Conservation (phyloP, 2,329 filamentous ascomycete genomes). For the Teratosphaeria epicoccoides region DNA sequence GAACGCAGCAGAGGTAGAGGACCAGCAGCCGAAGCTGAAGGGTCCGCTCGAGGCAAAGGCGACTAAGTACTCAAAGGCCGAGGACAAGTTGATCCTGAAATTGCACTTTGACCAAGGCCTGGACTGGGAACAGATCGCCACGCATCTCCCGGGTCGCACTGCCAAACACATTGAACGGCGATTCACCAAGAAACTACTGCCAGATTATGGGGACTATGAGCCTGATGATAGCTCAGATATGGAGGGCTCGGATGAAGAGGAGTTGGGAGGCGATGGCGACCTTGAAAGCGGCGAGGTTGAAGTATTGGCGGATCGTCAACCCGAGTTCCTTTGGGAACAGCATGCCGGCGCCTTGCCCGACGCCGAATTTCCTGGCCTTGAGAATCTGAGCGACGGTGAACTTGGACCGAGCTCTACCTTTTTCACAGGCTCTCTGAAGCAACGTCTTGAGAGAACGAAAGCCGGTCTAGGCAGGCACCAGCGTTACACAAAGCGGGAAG, state of each 20-base stretch:
- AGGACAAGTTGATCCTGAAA: slow-evolving; percentile 25
- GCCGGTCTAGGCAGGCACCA: neutral
- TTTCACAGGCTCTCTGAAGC: neutral
- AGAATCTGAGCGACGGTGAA: neutral
- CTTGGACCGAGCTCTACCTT: neutral
- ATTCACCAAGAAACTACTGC: slow-evolving; percentile 1
- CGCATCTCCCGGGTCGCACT: slow-evolving; percentile 1
- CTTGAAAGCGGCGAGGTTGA: neutral
- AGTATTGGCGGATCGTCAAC: neutral
- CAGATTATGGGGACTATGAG: neutral
- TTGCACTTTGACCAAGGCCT: slow-evolving; percentile 18
- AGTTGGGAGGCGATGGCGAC: neutral
- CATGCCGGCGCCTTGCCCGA: neutral
- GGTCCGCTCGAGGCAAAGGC: neutral
- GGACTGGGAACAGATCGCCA: slow-evolving; percentile 25
- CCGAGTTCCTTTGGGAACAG: neutral
- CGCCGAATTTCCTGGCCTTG: neutral
- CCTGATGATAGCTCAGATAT: neutral
- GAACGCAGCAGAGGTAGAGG: neutral
- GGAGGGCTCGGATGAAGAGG: neutral
- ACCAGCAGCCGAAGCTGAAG: neutral
- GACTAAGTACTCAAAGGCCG: slow-evolving; percentile 2
- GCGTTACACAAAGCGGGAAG: neutral
- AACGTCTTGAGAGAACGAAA: neutral
- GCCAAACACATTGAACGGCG: neutral